phyloP scores from a whole-genome alignment of 129 eudicot genomes.

The Flaveria bidentis region DNA sequence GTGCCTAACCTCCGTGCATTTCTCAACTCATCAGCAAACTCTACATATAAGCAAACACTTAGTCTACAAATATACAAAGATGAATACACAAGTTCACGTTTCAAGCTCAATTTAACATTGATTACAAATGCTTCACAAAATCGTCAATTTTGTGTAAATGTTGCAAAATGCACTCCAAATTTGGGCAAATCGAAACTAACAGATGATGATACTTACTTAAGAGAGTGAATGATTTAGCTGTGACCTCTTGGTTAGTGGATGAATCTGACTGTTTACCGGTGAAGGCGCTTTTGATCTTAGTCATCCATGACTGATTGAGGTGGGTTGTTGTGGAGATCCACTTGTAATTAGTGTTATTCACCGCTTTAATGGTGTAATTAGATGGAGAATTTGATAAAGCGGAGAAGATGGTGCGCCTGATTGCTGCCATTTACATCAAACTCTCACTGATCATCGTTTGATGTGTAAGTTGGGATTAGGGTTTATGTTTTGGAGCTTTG shows the following conservation, averaged over 20 bases:
- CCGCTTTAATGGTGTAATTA: constrained; percentile 19
- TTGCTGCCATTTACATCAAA: constrained; percentile 38
- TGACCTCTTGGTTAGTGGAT: constrained; percentile 32
- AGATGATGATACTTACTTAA: constrained; percentile 50
- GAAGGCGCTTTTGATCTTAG: constrained; percentile 69
- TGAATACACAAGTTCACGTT: background rate
- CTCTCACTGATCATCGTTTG: background rate
- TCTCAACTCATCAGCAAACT: constrained; percentile 81
- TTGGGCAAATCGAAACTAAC: background rate
- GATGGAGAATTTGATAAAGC: constrained; percentile 20
- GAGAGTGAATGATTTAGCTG: constrained; percentile 65
- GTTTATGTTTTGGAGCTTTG: constrained; percentile 25
- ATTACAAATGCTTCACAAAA: constrained; percentile 9
- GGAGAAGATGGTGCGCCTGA: constrained; percentile 29
- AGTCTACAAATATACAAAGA: too few species aligned
- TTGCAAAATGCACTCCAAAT: constrained; percentile 2
- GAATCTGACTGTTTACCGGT: constrained; percentile 60
- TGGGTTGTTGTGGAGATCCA: constrained; percentile 58
- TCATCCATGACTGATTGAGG: constrained; percentile 66
- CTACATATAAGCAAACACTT: constrained; percentile 43
- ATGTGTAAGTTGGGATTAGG: constrained; percentile 25
- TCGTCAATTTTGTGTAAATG: background rate
- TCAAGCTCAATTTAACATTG: constrained; percentile 14
- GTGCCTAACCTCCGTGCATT: constrained; percentile 70
- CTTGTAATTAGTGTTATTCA: constrained; percentile 34